A percentile compares a stretch with the other conserved stretches of the same genome.
These are phyloP conservation scores for Pythium phragmiticola DNA, from an alignment of 352 stramenopile genomes.

Conservation along the genomic window DNA sequence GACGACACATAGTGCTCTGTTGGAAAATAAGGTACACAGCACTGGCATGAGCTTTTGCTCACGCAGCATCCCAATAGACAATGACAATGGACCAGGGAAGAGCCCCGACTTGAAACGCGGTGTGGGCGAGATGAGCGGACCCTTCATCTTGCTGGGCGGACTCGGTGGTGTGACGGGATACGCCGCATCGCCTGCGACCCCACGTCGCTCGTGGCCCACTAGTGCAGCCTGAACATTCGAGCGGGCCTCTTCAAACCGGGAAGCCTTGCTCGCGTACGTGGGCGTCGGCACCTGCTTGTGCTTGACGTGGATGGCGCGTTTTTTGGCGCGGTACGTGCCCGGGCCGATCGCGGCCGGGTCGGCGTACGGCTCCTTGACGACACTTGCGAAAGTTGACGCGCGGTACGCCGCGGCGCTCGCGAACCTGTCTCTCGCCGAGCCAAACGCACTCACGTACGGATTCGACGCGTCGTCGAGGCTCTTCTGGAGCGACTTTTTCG, in stretches of 20 bases:
- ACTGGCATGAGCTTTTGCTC: background rate
- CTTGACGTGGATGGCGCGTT: conserved; percentile 57
- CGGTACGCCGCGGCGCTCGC: conserved; percentile 65
- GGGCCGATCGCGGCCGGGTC: conserved; percentile 54
- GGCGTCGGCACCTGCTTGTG: conserved; percentile 56
- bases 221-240: conserved; percentile 52
- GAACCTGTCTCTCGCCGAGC: conserved; percentile 64
- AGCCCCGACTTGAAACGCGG: conserved; percentile 65
- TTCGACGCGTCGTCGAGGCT: conserved; percentile 49
- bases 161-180: conserved; percentile 1
- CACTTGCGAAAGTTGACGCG: conserved; percentile 61
- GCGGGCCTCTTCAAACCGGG: conserved; percentile 55
- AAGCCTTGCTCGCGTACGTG: conserved; percentile 53
- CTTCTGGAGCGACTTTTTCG: conserved; percentile 57
- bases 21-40: background rate
- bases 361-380: conserved; percentile 73
- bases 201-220: conserved; percentile 5
- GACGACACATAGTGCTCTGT: conserved; percentile 68
- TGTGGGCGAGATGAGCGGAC: conserved; percentile 55
- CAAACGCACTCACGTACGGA: conserved; percentile 52
- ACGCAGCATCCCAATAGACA: background rate
- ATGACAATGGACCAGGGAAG: conserved; percentile 39
- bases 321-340: conserved; percentile 60
- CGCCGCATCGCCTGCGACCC: background rate
- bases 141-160: conserved; percentile 39